Evolutionary conservation across 1,284 basidiomycete species (phyloP), one percentile per base, ranked within the genome.

Genomic region (Apiotrichum montevideense): DNA sequence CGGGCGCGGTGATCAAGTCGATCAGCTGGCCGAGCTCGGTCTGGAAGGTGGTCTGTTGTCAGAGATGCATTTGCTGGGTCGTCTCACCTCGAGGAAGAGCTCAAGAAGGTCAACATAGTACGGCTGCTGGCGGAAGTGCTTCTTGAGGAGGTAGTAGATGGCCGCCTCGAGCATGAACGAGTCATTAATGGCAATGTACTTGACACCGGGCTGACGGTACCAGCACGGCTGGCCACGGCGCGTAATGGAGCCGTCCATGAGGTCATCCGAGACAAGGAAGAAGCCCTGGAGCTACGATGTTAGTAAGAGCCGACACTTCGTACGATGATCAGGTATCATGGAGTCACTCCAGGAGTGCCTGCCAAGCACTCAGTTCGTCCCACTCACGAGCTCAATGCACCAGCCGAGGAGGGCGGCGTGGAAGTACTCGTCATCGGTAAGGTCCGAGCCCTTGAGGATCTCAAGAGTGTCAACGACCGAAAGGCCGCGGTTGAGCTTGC

Each of bases 151-250:
- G 70, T 83, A 84, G 79, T 96, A 98, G 76, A 98, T 97, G 42
- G 94, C 87, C 5, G 84, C 86, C 74, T 96, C 92, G 72, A 98
- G 86, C 89, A 98, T 91, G 81, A 96, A 95, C 1, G 90, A 82
- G 72, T 98, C 95, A 80, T 98, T 98, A 80, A 98, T 88, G 14
- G 96, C 92, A 63, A 97, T 87, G 77, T 87, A 85, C 53, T 85
- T 86, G 56, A 98, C 85, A 33, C 80, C 78, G 14, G 85, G 74
- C 78, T 80, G 77, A 60, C 84, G 83, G 80, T 95, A 98, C 90
- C 91, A 98, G 79, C 95, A 98, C 0, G 94, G 90, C 74, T 98
- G 94, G n/a, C 90, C 88, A n/a, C 95, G 86, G 43, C 96, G 88
- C 6, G 94, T 98, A 68, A 96, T 85, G 51, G 87, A 90, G 37